These are phyloP conservation scores for Cystobasidiaceae sp. DNA, from an alignment of 1,284 basidiomycete species.

Conservation along the genomic window DNA sequence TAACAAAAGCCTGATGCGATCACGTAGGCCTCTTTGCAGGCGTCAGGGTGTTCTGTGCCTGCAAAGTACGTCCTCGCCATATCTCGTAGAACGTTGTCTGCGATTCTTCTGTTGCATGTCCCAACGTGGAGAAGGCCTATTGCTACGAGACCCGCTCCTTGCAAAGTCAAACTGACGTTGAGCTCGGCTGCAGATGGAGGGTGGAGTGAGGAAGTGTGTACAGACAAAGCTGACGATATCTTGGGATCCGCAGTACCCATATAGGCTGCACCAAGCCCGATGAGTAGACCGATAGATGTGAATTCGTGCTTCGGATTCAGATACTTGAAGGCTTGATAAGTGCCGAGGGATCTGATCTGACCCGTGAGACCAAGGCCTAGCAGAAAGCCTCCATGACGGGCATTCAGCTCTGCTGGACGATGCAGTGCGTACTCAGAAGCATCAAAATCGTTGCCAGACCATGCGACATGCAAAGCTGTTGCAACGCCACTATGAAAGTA, in stretches of 20 bases:
- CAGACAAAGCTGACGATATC: constrained; percentile 82
- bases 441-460: constrained; percentile 48
- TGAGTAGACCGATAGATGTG: constrained; percentile 84
- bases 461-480: constrained; percentile 68
- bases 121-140: constrained; percentile 87
- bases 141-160: constrained; percentile 80
- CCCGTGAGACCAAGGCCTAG: constrained; percentile 87
- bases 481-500: constrained; percentile 97
- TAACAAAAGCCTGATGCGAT: constrained; percentile 82
- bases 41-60: constrained; percentile 72
- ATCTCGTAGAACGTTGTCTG: constrained; percentile 80
- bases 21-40: constrained; percentile 85
- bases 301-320: constrained; percentile 91
- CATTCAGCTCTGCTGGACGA: constrained; percentile 73
- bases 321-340: constrained; percentile 77
- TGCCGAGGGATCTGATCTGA: constrained; percentile 77
- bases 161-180: constrained; percentile 81
- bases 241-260: constrained; percentile 80
- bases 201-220: constrained; percentile 86
- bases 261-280: constrained; percentile 86
- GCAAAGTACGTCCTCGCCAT: constrained; percentile 71
- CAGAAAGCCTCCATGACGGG: constrained; percentile 91
- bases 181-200: constrained; percentile 81
- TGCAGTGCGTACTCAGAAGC: constrained; percentile 93
- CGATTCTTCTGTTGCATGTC: constrained; percentile 80